Base-by-base conservation (phyloP, 2,329 filamentous ascomycete genomes). In the Sclerotinia borealis region DNA sequence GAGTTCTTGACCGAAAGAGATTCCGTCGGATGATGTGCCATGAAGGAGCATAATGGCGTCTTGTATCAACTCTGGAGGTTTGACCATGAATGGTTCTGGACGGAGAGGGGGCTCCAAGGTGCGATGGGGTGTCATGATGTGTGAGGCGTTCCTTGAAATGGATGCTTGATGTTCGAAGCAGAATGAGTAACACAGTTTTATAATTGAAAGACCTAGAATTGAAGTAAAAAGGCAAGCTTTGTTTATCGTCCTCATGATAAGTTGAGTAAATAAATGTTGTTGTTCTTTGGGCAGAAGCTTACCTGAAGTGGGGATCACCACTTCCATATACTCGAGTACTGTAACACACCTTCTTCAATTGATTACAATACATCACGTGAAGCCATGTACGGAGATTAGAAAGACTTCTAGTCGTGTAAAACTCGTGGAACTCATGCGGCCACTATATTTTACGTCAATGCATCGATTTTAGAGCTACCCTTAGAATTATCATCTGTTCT, bases 31-130 rank as follows among this genome's bases (percentile, higher is more conserved):
- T 34, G 77, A 77, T 39, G 75, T 75, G 22, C 77, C 77, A 56
- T 79, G 77, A n/a, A 79, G 75, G 59, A 78, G 69, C 36, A 79
- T 75, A 36, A 78, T 51, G 2, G 76, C 76, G 3, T 59, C 60
- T 9, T 52, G 64, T 55, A 78, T 76, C 0, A 68, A 74, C 45
- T 77, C 72, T 34, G 43, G 41, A n/a, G 63, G 43, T 17, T 54
- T 59, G 10, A 69, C 59, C 13, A 72, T 66, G 59, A 69, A 63
- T 27, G 66, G 68, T 47, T 15, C 6, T 7, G 66, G 60, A 3
- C 59, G 55, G 15, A 27, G 9, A 39, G 54, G 17, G 22, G 50
- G 25, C 41, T 15, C 52, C n/a, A 50, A 6, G 39, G 39, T 27
- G 39, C 8, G 17, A 45, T 27, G 36, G 39, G 25, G 22, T 27